A percentile compares a stretch with the other conserved stretches of the same genome.
Evolutionary conservation across 1,284 basidiomycete genomes (phyloP).

Genomic region (Somion occarium): DNA sequence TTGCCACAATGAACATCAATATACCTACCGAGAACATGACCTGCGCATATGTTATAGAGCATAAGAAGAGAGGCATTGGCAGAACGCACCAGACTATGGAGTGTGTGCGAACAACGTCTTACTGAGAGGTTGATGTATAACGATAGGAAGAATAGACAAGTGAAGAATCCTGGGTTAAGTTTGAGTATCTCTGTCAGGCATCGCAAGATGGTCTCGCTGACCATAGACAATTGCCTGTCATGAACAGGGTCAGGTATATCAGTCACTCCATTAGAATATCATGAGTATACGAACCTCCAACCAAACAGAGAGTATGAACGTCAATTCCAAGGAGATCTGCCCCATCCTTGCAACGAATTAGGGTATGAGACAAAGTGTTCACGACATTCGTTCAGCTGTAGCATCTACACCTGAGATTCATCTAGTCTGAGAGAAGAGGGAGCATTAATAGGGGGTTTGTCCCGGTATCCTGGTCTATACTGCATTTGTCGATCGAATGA

Average conservation of each 20-base stretch:
- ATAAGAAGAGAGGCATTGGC: neutral
- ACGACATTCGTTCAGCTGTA: no score
- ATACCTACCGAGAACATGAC: slow-evolving; percentile 4
- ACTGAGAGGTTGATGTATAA: slow-evolving; percentile 1
- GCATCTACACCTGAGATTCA: no score
- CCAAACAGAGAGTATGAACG: slow-evolving; percentile 4
- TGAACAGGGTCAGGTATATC: no score
- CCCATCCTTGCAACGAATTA: no score
- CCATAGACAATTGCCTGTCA: slow-evolving; percentile 3
- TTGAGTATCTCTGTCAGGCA: neutral
- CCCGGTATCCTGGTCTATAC: no score
- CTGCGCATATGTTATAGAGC: neutral
- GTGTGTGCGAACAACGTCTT: neutral
- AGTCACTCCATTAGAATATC: neutral
- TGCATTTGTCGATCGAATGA: no score
- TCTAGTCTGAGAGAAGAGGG: no score
- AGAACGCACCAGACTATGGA: neutral
- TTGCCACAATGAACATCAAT: slow-evolving; percentile 2
- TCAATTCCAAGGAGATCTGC: slow-evolving; percentile 3
- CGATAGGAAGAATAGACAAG: slow-evolving; percentile 1
- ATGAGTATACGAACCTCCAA: neutral
- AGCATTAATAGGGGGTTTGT: no score
- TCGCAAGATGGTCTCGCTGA: neutral
- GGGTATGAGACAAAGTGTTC: no score
- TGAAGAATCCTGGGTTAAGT: neutral